A percentile compares a stretch with the other conserved stretches of the same genome.
Evolutionary conservation across 202 grass and related monocot species (phyloP).

Genomic region (Panicum virgatum): DNA sequence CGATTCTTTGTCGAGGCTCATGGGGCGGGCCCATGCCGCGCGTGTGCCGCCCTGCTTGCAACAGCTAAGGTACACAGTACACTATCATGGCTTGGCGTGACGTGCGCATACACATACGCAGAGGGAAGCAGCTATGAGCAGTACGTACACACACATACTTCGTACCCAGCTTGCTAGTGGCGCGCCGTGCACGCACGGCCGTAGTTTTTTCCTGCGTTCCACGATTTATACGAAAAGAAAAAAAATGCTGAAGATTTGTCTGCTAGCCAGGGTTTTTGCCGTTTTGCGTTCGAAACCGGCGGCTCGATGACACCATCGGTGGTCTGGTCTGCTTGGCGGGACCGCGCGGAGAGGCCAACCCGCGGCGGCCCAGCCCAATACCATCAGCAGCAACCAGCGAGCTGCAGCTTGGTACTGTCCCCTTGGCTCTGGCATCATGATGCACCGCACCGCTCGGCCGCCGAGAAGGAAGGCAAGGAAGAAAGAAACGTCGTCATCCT

Average conservation of each 20-base stretch:
- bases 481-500: too few species aligned
- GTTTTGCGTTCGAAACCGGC: not conserved
- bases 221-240: not conserved
- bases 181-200: not conserved
- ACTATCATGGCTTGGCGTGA: not conserved
- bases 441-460: slow-evolving; percentile 9
- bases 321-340: too few species aligned
- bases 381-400: not conserved
- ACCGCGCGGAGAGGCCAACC: not conserved
- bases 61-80: not conserved
- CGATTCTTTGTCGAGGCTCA: not conserved
- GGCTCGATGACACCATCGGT: not conserved
- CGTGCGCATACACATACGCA: too few species aligned
- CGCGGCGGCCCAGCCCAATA: slow-evolving; percentile 18
- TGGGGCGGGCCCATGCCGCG: not conserved
- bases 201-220: not conserved
- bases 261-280: not conserved
- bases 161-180: not conserved
- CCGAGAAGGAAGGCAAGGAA: too few species aligned
- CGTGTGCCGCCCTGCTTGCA: not conserved
- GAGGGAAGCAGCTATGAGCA: not conserved
- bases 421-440: not conserved
- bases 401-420: not conserved
- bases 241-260: not conserved
- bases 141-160: too few species aligned